These are phyloP conservation scores for Apiospora arundinis DNA, from an alignment of 2,329 filamentous ascomycete genomes.

Conservation along the genomic window DNA sequence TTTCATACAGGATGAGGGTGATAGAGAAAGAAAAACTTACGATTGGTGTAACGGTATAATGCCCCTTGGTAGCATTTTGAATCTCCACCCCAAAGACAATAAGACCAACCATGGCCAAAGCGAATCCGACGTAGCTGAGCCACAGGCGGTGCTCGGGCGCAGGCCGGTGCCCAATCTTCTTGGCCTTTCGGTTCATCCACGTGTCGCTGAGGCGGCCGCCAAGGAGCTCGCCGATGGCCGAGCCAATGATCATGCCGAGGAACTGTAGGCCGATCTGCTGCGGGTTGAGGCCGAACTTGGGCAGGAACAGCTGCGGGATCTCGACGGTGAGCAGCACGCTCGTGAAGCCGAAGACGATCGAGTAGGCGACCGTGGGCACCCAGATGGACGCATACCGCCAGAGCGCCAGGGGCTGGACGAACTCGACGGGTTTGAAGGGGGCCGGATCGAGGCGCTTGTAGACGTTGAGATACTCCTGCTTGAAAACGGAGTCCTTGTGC, in stretches of 20 bases:
- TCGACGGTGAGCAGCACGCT: slow-evolving; percentile 62
- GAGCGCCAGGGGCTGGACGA: slow-evolving; percentile 54
- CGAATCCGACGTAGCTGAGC: slow-evolving; percentile 60
- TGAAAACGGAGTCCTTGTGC: slow-evolving; percentile 47
- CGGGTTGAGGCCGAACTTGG: slow-evolving; percentile 61
- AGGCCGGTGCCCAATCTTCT: slow-evolving; percentile 40
- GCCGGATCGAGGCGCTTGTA: slow-evolving; percentile 56
- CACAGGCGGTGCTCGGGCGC: slow-evolving; percentile 62
- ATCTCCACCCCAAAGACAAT: slow-evolving; percentile 61
- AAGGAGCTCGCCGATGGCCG: slow-evolving; percentile 63
- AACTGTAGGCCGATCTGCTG: slow-evolving; percentile 66
- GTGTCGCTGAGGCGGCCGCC: slow-evolving; percentile 59
- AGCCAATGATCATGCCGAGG: slow-evolving; percentile 61
- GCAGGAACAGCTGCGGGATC: slow-evolving; percentile 62
- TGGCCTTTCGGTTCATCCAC: slow-evolving; percentile 52
- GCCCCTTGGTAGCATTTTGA: slow-evolving; percentile 45
- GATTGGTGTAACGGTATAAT: slow-evolving; percentile 64
- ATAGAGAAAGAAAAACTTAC: slow-evolving; percentile 17
- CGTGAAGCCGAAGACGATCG: slow-evolving; percentile 63
- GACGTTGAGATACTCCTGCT: slow-evolving; percentile 50
- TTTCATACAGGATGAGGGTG: background rate
- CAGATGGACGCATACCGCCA: slow-evolving; percentile 53
- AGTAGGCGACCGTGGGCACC: slow-evolving; percentile 58
- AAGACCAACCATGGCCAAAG: slow-evolving; percentile 56
- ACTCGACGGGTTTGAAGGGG: slow-evolving; percentile 55